phyloP scores from a whole-genome alignment of 352 stramenopile genomes.

The Globisporangium emineosum region DNA sequence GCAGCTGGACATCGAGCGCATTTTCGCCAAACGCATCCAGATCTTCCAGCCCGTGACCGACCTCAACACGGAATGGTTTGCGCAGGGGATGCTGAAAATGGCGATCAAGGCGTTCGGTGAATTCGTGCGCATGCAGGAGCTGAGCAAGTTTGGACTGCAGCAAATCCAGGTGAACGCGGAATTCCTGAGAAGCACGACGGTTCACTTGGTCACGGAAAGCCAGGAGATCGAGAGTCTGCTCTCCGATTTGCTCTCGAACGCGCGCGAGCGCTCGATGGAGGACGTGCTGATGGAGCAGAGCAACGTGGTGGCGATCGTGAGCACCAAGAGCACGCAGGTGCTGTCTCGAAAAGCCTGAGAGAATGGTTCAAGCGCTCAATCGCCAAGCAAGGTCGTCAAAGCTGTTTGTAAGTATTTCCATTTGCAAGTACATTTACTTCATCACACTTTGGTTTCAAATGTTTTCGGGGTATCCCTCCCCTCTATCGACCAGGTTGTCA shows the following conservation, averaged over 20 bases:
- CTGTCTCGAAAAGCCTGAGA: constrained; percentile 40
- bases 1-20: constrained; percentile 77
- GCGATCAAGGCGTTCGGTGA: constrained; percentile 76
- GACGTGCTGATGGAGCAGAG: constrained; percentile 82
- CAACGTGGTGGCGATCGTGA: constrained; percentile 80
- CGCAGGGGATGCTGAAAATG: constrained; percentile 74
- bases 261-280: constrained; percentile 54
- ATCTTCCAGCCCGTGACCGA: constrained; percentile 52
- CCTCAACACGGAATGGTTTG: constrained; percentile 59
- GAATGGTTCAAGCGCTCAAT: background rate
- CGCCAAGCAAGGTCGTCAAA: background rate
- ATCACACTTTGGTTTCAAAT: background rate
- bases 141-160: constrained; percentile 70
- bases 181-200: constrained; percentile 55
- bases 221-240: constrained; percentile 77
- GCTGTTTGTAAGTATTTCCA: background rate
- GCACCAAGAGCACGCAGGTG: constrained; percentile 71
- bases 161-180: constrained; percentile 82
- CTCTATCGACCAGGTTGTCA: background rate
- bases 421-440: background rate
- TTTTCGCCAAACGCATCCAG: constrained; percentile 77
- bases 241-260: constrained; percentile 74
- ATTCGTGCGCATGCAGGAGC: constrained; percentile 51
- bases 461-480: background rate
- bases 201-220: constrained; percentile 46